Percentiles rank a stretch among this genome's conserved stretches.
phyloP scores from a whole-genome alignment of 129 eudicot species.

The Artemisia tridentata region DNA sequence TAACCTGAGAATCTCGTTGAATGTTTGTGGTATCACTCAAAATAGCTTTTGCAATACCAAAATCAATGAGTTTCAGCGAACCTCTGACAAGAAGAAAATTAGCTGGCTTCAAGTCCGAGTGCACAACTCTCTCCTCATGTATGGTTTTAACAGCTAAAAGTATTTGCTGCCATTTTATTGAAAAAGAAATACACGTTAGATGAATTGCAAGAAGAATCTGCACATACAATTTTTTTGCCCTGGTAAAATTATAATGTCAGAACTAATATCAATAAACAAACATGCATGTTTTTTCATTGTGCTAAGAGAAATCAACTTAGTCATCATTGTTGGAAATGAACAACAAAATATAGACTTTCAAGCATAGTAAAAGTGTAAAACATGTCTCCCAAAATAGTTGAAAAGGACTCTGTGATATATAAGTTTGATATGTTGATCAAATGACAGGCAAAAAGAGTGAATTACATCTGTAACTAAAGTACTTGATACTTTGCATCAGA shows the following conservation, averaged over 20 bases:
- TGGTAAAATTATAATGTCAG: no score
- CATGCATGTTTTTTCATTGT: conserved; percentile 6
- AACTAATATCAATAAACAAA: not conserved
- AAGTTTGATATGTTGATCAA: not conserved
- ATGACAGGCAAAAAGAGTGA: not conserved
- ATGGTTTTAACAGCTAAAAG: conserved; percentile 93
- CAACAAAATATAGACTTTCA: not conserved
- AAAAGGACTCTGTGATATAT: conserved; percentile 4
- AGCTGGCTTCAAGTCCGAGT: conserved; percentile 98
- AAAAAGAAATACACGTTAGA: conserved; percentile 18
- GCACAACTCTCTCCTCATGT: conserved; percentile 97
- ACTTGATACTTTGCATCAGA: no score
- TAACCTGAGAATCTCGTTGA: conserved; percentile 98
- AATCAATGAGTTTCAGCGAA: conserved; percentile 88
- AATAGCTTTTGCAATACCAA: conserved; percentile 98
- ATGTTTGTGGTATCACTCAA: conserved; percentile 97
- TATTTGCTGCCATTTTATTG: conserved; percentile 73
- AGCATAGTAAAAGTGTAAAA: not conserved
- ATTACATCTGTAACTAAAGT: not conserved
- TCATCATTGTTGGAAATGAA: not conserved
- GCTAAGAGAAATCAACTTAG: conserved; percentile 1
- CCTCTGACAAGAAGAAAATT: conserved; percentile 98
- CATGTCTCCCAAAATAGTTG: not conserved
- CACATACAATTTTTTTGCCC: not conserved
- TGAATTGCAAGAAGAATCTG: conserved; percentile 4